Conservation (phyloP, 192 early-diverging fungal genomes). For the Blastocladiella britannica region DNA sequence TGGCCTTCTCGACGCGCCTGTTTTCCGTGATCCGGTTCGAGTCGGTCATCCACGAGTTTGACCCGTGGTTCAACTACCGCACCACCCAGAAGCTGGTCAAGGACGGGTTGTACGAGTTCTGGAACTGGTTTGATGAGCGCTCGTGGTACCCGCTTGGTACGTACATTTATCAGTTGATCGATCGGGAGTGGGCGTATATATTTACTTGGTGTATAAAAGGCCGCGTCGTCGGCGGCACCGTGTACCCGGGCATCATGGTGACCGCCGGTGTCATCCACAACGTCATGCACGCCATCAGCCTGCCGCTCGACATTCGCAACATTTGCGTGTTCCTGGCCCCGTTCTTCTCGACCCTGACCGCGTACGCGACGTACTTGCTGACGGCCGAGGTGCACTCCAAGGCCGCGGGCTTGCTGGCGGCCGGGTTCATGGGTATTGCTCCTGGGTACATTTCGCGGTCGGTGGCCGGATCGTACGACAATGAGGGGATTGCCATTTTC, state of each 20-base stretch:
- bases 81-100: slow-evolving; percentile 80
- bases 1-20: slow-evolving; percentile 75
- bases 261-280: slow-evolving; percentile 90
- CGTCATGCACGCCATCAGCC: slow-evolving; percentile 75
- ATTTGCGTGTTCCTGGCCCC: slow-evolving; percentile 97
- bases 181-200: too few relatives aligned
- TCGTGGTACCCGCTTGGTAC: slow-evolving; percentile 85
- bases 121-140: slow-evolving; percentile 98
- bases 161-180: too few relatives aligned
- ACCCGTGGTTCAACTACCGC: slow-evolving; percentile 99
- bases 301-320: slow-evolving; percentile 94
- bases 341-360: slow-evolving; percentile 87
- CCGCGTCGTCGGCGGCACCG: slow-evolving; percentile 94
- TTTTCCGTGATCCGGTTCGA: slow-evolving; percentile 98
- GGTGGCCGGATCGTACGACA: slow-evolving; percentile 99
- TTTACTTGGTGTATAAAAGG: too few relatives aligned
- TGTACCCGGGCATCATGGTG: slow-evolving; percentile 99
- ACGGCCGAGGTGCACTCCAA: slow-evolving; percentile 78
- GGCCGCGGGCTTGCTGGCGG: slow-evolving; percentile 86
- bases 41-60: slow-evolving; percentile 99
- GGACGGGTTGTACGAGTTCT: slow-evolving; percentile 91
- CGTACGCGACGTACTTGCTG: slow-evolving; percentile 80
- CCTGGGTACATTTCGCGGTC: slow-evolving; percentile 99
- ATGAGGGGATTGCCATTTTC: slow-evolving; percentile 99
- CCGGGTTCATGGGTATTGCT: slow-evolving; percentile 92